Conservation (phyloP, 257 asterid genomes). For the Cordia subcordata region DNA sequence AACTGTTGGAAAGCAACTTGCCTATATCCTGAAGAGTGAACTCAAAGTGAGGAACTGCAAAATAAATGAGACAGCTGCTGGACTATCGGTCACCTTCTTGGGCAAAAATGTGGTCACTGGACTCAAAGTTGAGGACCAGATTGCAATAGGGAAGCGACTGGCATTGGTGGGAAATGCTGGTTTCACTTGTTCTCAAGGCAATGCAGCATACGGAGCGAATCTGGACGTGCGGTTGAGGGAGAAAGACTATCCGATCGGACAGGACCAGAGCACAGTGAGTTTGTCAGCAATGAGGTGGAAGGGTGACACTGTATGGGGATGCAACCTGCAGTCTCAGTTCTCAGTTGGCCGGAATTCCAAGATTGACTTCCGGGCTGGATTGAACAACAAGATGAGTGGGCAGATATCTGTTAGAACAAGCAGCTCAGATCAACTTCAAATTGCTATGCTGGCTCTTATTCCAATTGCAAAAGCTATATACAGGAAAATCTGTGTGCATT, state of each 20-base stretch:
- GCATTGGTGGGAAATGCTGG: slow-evolving; percentile 29
- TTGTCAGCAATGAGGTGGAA: slow-evolving; percentile 34
- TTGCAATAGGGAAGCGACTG: slow-evolving; percentile 24
- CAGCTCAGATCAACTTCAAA: slow-evolving; percentile 49
- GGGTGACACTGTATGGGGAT: slow-evolving; percentile 34
- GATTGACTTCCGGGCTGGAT: slow-evolving; percentile 25
- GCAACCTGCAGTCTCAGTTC: slow-evolving; percentile 37
- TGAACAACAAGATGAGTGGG: slow-evolving; percentile 43
- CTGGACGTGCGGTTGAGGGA: slow-evolving; percentile 26
- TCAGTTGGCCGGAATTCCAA: slow-evolving; percentile 29
- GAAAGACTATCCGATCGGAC: slow-evolving; percentile 16
- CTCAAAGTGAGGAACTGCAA: slow-evolving; percentile 15
- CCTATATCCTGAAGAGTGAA: slow-evolving; percentile 26
- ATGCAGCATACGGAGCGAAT: slow-evolving; percentile 35
- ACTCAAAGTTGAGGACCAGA: slow-evolving; percentile 29
- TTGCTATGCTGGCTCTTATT: slow-evolving; percentile 43
- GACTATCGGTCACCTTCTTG: slow-evolving; percentile 29
- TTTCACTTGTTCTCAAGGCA: slow-evolving; percentile 23
- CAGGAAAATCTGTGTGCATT: slow-evolving; percentile 20
- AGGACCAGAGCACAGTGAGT: slow-evolving; percentile 27
- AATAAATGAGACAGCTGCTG: slow-evolving; percentile 30
- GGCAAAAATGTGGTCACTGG: slow-evolving; percentile 21
- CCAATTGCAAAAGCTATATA: slow-evolving; percentile 40
- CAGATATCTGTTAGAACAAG: slow-evolving; percentile 39
- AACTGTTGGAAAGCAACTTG: slow-evolving; percentile 23